phyloP scores from a whole-genome alignment of 768 basidiomycete species.

The Mycena floridula region DNA sequence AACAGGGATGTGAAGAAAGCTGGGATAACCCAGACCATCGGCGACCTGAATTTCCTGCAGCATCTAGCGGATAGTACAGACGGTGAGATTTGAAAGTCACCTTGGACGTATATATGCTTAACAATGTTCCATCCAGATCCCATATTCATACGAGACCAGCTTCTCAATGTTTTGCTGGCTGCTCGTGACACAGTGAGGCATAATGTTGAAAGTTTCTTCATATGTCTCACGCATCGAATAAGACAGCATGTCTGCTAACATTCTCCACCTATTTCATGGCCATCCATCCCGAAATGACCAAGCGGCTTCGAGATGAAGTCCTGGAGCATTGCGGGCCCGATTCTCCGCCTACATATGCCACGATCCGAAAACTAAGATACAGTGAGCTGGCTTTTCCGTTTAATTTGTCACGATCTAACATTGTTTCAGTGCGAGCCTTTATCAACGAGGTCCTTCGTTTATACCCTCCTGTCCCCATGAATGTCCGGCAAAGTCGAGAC shows the following conservation, averaged over 20 bases:
- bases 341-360: constrained; percentile 45
- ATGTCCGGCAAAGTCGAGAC: constrained; percentile 53
- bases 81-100: no score
- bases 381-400: constrained; percentile 33
- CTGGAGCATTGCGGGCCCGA: constrained; percentile 45
- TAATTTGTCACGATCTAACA: neutral
- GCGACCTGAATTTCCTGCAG: constrained; percentile 59
- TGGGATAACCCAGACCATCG: constrained; percentile 30
- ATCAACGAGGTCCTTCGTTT: constrained; percentile 75
- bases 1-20: constrained; percentile 31
- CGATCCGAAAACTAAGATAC: constrained; percentile 57
- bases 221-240: constrained; percentile 4
- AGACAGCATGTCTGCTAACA: constrained; percentile 70
- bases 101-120: no score
- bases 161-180: constrained; percentile 73
- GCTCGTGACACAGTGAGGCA: constrained; percentile 66
- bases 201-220: neutral
- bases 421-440: constrained; percentile 56
- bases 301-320: constrained; percentile 54
- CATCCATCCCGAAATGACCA: constrained; percentile 50
- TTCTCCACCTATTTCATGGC: constrained; percentile 73
- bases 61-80: constrained; percentile 62
- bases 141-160: constrained; percentile 65
- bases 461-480: constrained; percentile 76
- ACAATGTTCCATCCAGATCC: constrained; percentile 37